Percentiles rank a stretch among this genome's conserved stretches.
Evolutionary conservation across 768 basidiomycete species (phyloP).

Genomic region (Leccinum disarticulatum): DNA sequence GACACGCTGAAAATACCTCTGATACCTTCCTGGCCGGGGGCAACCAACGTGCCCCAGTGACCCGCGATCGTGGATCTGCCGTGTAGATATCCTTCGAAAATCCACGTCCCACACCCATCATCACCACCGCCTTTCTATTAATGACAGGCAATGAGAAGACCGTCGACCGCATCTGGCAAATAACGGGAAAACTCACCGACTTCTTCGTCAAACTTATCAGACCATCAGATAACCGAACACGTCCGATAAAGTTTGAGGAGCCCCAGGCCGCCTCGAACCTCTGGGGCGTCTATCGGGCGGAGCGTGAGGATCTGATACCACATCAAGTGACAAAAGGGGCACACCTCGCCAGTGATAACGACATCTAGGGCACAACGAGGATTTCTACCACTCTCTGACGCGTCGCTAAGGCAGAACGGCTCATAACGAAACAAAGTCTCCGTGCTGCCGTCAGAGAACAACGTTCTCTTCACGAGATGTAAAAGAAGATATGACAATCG

Average conservation of each 20-base stretch:
- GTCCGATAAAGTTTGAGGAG: slow-evolving; percentile 58
- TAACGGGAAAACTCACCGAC: slow-evolving; percentile 43
- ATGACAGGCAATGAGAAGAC: slow-evolving; percentile 5
- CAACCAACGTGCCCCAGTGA: slow-evolving; percentile 45
- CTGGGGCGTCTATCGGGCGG: slow-evolving; percentile 44
- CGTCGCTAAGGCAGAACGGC: slow-evolving; percentile 31
- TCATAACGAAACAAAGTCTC: slow-evolving; percentile 30
- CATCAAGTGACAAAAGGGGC: slow-evolving; percentile 21
- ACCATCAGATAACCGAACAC: slow-evolving; percentile 55
- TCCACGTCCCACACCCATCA: slow-evolving; percentile 48
- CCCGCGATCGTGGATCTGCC: slow-evolving; percentile 53
- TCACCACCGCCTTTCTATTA: slow-evolving; percentile 41
- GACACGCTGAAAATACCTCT: slow-evolving; percentile 60
- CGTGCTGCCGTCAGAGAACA: slow-evolving; percentile 31
- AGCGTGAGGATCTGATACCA: slow-evolving; percentile 24
- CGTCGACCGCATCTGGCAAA: neutral
- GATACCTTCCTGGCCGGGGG: slow-evolving; percentile 35
- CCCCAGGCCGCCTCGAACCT: slow-evolving; percentile 66
- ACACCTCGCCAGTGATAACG: slow-evolving; percentile 37
- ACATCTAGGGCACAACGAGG: slow-evolving; percentile 35
- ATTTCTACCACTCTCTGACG: slow-evolving; percentile 27
- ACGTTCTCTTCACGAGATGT: slow-evolving; percentile 17
- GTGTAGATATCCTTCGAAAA: slow-evolving; percentile 56
- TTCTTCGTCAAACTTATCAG: slow-evolving; percentile 59
- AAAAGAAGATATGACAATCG: slow-evolving; percentile 22